Percentiles rank a stretch among this genome's conserved stretches.
These are phyloP conservation scores for Sclerotinia sclerotiorum DNA, from an alignment of 2,329 filamentous ascomycete genomes.

Conservation along the genomic window DNA sequence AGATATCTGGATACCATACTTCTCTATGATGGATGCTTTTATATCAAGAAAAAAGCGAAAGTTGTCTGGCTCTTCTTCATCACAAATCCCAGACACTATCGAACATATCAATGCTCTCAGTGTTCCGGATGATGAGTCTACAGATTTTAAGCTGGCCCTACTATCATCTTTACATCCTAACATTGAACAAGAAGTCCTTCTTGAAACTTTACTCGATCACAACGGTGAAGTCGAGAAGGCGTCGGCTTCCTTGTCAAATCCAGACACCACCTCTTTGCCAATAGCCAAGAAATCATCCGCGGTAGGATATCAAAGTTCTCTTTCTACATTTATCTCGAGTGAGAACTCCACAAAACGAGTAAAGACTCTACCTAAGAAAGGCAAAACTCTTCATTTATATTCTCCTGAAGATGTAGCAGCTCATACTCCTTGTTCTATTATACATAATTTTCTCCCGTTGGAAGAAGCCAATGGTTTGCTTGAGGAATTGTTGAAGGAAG, in stretches of 20 bases:
- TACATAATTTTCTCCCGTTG: slow-evolving; percentile 82
- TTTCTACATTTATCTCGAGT: slow-evolving; percentile 50
- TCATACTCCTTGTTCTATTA: slow-evolving; percentile 86
- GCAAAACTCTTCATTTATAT: slow-evolving; percentile 80
- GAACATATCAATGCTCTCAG: slow-evolving; percentile 34
- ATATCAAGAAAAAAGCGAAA: slow-evolving; percentile 56
- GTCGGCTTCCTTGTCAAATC: slow-evolving; percentile 53
- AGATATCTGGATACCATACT: not conserved
- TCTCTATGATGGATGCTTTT: slow-evolving; percentile 56
- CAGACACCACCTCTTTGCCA: slow-evolving; percentile 22
- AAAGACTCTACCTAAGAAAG: slow-evolving; percentile 67
- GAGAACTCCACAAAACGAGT: slow-evolving; percentile 44
- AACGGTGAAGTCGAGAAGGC: slow-evolving; percentile 73
- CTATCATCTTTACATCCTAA: slow-evolving; percentile 73
- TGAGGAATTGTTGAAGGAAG: slow-evolving; percentile 71
- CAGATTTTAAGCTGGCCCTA: slow-evolving; percentile 84
- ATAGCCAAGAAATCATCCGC: slow-evolving; percentile 36
- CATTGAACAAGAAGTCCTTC: slow-evolving; percentile 62
- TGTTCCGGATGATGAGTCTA: slow-evolving; percentile 63
- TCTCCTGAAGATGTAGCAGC: slow-evolving; percentile 76
- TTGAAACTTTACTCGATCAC: slow-evolving; percentile 76
- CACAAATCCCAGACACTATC: slow-evolving; percentile 1
- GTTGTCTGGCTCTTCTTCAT: slow-evolving; percentile 32
- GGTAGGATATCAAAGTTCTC: slow-evolving; percentile 61
- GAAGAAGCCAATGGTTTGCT: slow-evolving; percentile 73